A percentile compares a stretch with the other conserved stretches of the same genome.
phyloP scores from a whole-genome alignment of 345 rosid genomes.

The Lumnitzera racemosa region DNA sequence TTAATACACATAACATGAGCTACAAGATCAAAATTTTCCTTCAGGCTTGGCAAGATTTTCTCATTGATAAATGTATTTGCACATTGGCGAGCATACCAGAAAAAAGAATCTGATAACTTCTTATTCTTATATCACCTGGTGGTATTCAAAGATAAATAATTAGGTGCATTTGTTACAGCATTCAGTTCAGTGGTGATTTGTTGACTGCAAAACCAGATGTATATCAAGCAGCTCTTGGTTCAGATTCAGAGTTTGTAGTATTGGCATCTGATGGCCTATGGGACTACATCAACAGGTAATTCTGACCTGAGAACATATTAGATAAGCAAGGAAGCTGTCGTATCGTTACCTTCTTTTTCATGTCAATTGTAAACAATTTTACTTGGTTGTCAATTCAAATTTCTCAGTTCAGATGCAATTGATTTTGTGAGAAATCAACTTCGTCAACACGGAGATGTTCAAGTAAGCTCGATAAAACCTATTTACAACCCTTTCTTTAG shows the following conservation, averaged over 20 bases:
- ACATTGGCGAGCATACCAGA: too few relatives aligned
- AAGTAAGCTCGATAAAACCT: constrained; percentile 31
- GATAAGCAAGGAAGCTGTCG: too few relatives aligned
- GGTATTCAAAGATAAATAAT: too few relatives aligned
- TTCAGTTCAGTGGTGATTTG: constrained; percentile 64
- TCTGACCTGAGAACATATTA: neutral
- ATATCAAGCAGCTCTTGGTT: constrained; percentile 51
- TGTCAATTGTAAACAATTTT: too few relatives aligned
- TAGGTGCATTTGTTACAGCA: constrained; percentile 26
- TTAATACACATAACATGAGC: too few relatives aligned
- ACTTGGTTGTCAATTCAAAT: too few relatives aligned
- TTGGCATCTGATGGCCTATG: constrained; percentile 93
- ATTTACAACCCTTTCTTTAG: neutral
- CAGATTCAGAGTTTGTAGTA: constrained; percentile 73
- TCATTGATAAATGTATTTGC: too few relatives aligned
- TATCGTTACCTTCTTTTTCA: too few relatives aligned
- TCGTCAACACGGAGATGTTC: constrained; percentile 85
- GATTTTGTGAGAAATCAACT: constrained; percentile 72
- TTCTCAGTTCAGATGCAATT: constrained; percentile 69
- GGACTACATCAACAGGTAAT: constrained; percentile 87
- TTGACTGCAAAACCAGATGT: constrained; percentile 73
- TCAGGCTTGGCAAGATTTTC: too few relatives aligned
- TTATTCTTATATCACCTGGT: too few relatives aligned
- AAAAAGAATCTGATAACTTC: too few relatives aligned
- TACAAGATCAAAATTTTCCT: too few relatives aligned